Conservation (phyloP, 2,329 filamentous ascomycete genomes). For the Fusarium multiceps region DNA sequence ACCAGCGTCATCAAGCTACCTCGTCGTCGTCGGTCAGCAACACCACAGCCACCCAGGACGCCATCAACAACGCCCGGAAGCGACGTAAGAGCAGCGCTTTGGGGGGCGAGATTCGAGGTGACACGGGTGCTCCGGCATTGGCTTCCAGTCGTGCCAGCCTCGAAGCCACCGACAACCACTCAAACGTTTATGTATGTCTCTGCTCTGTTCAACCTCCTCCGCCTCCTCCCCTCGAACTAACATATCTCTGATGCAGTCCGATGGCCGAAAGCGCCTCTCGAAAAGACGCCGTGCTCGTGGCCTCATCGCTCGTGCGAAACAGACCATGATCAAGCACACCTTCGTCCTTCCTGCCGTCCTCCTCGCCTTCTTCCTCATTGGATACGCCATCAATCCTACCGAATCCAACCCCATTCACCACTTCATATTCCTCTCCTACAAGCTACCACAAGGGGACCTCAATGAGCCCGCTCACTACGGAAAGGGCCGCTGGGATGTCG, state of each 20-base stretch:
- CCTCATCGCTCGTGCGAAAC: slow-evolving; percentile 59
- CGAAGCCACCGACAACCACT: slow-evolving; percentile 39
- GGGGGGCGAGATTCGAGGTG: slow-evolving; percentile 64
- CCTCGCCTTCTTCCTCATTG: slow-evolving; percentile 69
- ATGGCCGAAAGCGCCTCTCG: slow-evolving; percentile 57
- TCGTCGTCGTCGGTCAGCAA: slow-evolving; percentile 26
- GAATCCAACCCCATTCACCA: slow-evolving; percentile 81
- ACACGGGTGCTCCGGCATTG: slow-evolving; percentile 66
- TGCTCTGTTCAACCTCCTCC: background rate
- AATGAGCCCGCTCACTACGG: slow-evolving; percentile 75
- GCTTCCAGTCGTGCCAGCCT: slow-evolving; percentile 64
- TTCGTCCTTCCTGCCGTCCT: slow-evolving; percentile 76
- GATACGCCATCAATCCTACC: slow-evolving; percentile 81
- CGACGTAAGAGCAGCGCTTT: slow-evolving; percentile 68
- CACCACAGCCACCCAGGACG: slow-evolving; percentile 42
- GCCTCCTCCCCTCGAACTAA: slow-evolving; percentile 16
- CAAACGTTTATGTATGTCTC: slow-evolving; percentile 30
- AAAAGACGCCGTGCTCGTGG: slow-evolving; percentile 68
- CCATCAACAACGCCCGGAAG: slow-evolving; percentile 56
- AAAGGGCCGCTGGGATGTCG: slow-evolving; percentile 87
- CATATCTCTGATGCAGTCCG: slow-evolving; percentile 28
- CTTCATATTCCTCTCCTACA: slow-evolving; percentile 93
- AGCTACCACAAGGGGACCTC: slow-evolving; percentile 63
- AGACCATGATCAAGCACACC: slow-evolving; percentile 70
- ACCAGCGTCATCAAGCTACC: slow-evolving; percentile 50